These are phyloP conservation scores for Skeletonema marinoi DNA, from an alignment of 108 stramenopile species.

Conservation along the genomic window DNA sequence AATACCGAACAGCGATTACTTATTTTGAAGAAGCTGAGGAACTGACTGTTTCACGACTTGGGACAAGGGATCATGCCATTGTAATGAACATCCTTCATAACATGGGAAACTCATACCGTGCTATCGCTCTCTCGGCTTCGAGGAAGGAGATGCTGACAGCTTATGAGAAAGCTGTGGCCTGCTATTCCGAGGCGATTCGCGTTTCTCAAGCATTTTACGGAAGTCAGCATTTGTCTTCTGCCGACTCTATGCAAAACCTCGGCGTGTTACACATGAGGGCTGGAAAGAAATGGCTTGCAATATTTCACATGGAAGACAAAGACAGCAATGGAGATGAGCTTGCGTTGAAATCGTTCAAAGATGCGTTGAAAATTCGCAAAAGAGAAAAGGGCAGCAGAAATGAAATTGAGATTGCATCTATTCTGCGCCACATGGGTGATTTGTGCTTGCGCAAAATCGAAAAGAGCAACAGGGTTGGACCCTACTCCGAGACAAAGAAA, in stretches of 20 bases:
- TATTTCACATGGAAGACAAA: constrained; percentile 25
- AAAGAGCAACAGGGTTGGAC: constrained; percentile 3
- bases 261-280: constrained; percentile 26
- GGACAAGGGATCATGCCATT: constrained; percentile 48
- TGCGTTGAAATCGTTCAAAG: constrained; percentile 35
- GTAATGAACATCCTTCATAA: constrained; percentile 41
- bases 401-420: constrained; percentile 31
- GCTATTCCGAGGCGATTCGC: constrained; percentile 47
- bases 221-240: constrained; percentile 29
- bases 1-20: constrained; percentile 33
- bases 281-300: constrained; percentile 21
- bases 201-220: constrained; percentile 37
- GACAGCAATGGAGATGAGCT: constrained; percentile 22
- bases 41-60: constrained; percentile 34
- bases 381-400: constrained; percentile 26
- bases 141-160: constrained; percentile 6
- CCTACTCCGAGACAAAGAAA: not conserved
- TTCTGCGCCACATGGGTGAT: constrained; percentile 28
- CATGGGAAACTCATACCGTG: constrained; percentile 40
- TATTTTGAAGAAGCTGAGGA: constrained; percentile 48
- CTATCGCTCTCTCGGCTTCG: constrained; percentile 22
- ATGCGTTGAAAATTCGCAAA: constrained; percentile 30
- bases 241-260: constrained; percentile 41
- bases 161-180: constrained; percentile 37
- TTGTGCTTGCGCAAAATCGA: constrained; percentile 29